A percentile compares a stretch with the other conserved stretches of the same genome.
These are phyloP conservation scores for Aspergillus ellipticus DNA, from an alignment of 495 filamentous ascomycete genomes.

Conservation along the genomic window DNA sequence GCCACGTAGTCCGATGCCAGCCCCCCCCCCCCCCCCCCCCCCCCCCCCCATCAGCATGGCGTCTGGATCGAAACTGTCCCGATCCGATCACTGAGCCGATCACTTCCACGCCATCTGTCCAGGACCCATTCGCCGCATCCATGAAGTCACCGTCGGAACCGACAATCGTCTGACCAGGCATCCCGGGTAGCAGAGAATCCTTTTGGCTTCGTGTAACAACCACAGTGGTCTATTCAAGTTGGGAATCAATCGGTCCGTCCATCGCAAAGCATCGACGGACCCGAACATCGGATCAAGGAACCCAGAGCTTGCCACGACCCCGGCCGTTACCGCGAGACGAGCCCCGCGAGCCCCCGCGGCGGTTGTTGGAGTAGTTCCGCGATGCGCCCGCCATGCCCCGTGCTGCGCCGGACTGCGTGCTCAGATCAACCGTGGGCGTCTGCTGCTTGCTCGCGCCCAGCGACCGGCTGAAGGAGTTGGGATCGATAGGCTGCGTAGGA, in stretches of 20 bases:
- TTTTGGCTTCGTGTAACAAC: constrained; percentile 20
- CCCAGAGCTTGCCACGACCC: constrained; percentile 52
- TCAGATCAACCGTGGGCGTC: constrained; percentile 33
- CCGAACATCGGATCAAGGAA: constrained; percentile 39
- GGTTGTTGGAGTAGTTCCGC: constrained; percentile 30
- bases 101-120: constrained; percentile 17
- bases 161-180: constrained; percentile 18
- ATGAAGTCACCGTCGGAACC: constrained; percentile 13
- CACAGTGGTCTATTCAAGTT: constrained; percentile 17
- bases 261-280: constrained; percentile 24
- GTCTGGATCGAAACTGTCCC: constrained; percentile 10
- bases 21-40: constrained; percentile 1
- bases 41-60: constrained; percentile 7
- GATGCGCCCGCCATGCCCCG: constrained; percentile 38
- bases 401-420: constrained; percentile 33
- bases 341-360: constrained; percentile 33
- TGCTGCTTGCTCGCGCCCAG: constrained; percentile 29
- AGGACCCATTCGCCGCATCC: constrained; percentile 15
- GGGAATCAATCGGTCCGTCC: constrained; percentile 22
- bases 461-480: constrained; percentile 51
- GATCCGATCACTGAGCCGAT: constrained; percentile 11
- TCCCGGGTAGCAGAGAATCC: constrained; percentile 17
- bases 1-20: constrained; percentile 1
- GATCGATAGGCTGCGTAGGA: constrained; percentile 52
- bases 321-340: constrained; percentile 34